Base-by-base conservation (phyloP, 139 green algal genomes). In the Dunaliella primolecta region DNA sequence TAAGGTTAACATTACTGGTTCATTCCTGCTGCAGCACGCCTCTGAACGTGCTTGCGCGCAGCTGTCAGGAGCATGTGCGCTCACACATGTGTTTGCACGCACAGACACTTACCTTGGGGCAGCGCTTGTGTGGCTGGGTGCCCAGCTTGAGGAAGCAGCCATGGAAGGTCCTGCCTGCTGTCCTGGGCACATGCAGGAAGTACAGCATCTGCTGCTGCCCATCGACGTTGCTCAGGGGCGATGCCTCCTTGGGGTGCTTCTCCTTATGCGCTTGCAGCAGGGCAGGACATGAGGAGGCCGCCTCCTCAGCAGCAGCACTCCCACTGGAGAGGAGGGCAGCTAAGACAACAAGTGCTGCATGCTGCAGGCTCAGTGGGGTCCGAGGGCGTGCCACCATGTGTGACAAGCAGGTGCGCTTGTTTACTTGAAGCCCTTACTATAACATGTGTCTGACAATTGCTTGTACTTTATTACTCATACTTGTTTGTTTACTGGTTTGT, bases 111-210 rank as follows among this genome's bases (percentile, higher is more conserved):
- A 78, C 77, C 57, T 92, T 93, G 29, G 88, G 87, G 84, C 96
- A 98, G 24, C 88, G 83, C 55, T 82, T 72, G 15, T 56, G 87
- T 35, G 92, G 91, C 24, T 86, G 90, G 0, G 91, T 75, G 27
- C 83, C 86, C 84, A 84, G 81, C 80, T 94, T 95, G n/a, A 98
- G 87, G 82, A 98, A 95, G 83, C 96, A 98, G 37, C 83, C 87
- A 46, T 95, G 88, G 35, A 96, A 96, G 3, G 94, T 98, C 30
- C 96, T 92, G 31, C 97, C 97, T 29, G 96, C 96, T 46, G 97
- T 98, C 24, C 97, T 88, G 0, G 97, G 97, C 24, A 98, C 91
- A 86, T 99, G 97, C 71, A 99, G 83, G 90, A 99, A 98, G 87
- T 97, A 99, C 2, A 98, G 81, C 75, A 98, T 84, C 79, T 95